Base-by-base conservation (phyloP, 2,329 filamentous ascomycete species). In the Botryotinia calthae region DNA sequence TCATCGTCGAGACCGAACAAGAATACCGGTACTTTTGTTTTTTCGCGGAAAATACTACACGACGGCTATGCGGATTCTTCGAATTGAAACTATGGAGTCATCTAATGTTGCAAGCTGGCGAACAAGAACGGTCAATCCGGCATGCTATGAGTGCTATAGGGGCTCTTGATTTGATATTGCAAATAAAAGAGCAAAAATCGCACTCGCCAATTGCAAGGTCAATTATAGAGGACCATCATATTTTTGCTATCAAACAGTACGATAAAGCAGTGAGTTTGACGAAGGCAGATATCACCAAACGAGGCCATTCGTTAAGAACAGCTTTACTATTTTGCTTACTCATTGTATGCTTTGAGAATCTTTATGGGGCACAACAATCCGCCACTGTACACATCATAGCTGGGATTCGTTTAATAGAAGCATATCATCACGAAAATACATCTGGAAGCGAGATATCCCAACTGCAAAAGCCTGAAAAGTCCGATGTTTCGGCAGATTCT, bases 91-190 rank as follows among this genome's bases (percentile, higher is more conserved):
- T 65, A 31, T 71, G 46, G 69, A 51, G 25, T 9, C 31, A 54
- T 37, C 28, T 64, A 5, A 54, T 64, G n/a, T 25, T 54, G 28
- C 69, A 64, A 42, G 42, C 59, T 22, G 69, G 42, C 7, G 69
- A 65, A n/a, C 16, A 31, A 28, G 59, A 71, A 42, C 10, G 22
- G 20, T 12, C 59, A 25, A 65, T 71, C 14, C 34, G 69, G 16
- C 59, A 64, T 31, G 58, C 69, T n/a, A 31, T 51, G 44, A 48
- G 40, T n/a, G 68, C 68, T 18, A 70, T 70, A 28, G 68, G 42
- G 25, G 58, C 69, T 25, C 31, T 71, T 25, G 69, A 63, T 48
- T 25, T 70, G 25, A 63, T 62, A 37, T 51, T 70, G 25, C 28
- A 48, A 28, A 51, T 18, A 8, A 40, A 63, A 48, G 56, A 70